phyloP scores from a whole-genome alignment of 2,329 filamentous ascomycete species.

The Exophiala spinifera region DNA sequence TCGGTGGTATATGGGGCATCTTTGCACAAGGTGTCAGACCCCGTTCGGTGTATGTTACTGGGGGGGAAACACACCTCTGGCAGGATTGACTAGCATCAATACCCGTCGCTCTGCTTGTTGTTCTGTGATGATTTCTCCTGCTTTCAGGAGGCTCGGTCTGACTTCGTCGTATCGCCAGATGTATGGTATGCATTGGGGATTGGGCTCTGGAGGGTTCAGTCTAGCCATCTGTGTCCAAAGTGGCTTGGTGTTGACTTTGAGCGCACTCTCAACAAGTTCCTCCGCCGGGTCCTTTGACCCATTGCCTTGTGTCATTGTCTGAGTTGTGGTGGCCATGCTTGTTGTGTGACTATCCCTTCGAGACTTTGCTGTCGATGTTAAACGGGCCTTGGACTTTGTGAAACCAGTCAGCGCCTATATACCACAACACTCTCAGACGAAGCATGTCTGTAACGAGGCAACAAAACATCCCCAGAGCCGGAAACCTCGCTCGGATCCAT shows the following conservation, averaged over 20 bases:
- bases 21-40: not conserved
- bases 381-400: not conserved
- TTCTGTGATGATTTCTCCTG: conserved; percentile 38
- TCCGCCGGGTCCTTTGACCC: conserved; percentile 11
- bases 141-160: conserved; percentile 35
- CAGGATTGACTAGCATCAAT: conserved; percentile 43
- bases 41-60: not conserved
- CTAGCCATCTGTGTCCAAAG: conserved; percentile 54
- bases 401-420: too few relatives aligned
- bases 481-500: not conserved
- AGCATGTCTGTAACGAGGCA: not conserved
- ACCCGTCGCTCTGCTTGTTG: conserved; percentile 41
- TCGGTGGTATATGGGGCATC: conserved; percentile 56
- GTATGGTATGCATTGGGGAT: conserved; percentile 22
- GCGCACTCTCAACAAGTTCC: conserved; percentile 17
- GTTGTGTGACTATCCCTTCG: not conserved
- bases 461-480: not conserved
- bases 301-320: conserved; percentile 8
- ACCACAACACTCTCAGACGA: not conserved
- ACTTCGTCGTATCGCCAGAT: conserved; percentile 39
- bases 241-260: conserved; percentile 32
- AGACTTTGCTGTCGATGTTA: not conserved
- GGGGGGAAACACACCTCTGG: conserved; percentile 31
- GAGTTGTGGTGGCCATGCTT: conserved; percentile 11
- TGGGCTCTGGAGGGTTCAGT: conserved; percentile 26